Evolutionary conservation across 2,329 filamentous ascomycete species (phyloP).

Genomic region (Tolypocladium tundrense): DNA sequence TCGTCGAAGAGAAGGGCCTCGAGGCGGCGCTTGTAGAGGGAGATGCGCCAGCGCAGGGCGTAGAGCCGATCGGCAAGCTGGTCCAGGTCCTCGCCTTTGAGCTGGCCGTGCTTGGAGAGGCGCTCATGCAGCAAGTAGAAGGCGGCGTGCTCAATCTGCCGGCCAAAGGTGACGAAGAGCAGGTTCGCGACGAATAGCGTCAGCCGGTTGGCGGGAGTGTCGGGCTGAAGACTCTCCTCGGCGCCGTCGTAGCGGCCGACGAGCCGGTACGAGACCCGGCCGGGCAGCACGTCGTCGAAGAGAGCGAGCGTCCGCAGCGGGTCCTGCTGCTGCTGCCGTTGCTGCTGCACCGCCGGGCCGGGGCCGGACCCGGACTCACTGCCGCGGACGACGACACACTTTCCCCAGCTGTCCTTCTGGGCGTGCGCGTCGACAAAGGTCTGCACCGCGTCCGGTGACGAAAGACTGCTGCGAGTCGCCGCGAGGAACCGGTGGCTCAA

Average conservation of each 20-base stretch:
- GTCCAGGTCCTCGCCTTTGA: not conserved
- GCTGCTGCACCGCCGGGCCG: not conserved
- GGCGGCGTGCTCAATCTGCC: not conserved
- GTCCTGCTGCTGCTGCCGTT: not conserved
- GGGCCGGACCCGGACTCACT: not conserved
- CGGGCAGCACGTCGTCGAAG: not conserved
- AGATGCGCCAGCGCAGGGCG: not conserved
- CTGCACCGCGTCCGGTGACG: not conserved
- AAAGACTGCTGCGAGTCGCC: not conserved
- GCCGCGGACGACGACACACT: not conserved
- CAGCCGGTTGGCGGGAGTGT: not conserved
- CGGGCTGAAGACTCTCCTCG: not conserved
- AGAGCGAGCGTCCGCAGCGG: not conserved
- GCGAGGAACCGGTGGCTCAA: not conserved
- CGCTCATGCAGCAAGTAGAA: not conserved
- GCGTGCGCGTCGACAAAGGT: not conserved
- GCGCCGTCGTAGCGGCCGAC: not conserved
- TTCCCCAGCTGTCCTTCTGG: not conserved
- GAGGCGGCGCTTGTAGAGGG: not conserved
- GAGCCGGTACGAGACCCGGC: not conserved
- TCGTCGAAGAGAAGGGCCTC: not conserved
- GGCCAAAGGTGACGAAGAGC: not conserved
- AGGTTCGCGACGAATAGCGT: not conserved
- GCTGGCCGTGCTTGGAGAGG: not conserved
- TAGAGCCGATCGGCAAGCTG: not conserved